These are phyloP conservation scores for Coffea humblotiana DNA, from an alignment of 305 asterid genomes.

Conservation along the genomic window DNA sequence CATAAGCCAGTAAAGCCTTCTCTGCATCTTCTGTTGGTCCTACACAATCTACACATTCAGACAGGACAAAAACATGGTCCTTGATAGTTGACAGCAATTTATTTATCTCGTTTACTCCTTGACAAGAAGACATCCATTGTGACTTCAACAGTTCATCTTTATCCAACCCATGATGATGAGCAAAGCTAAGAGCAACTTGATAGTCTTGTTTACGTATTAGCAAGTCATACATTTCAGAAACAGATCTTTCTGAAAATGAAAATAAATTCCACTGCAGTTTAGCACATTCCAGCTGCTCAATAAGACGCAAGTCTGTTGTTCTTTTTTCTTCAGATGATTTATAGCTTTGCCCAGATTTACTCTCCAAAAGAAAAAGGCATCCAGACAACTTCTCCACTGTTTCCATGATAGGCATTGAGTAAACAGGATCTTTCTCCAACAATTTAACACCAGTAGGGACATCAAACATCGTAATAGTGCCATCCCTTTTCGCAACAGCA, in stretches of 20 bases:
- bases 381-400: conserved; percentile 64
- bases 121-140: conserved; percentile 80
- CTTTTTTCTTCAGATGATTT: conserved; percentile 42
- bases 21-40: conserved; percentile 82
- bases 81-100: conserved; percentile 58
- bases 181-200: conserved; percentile 80
- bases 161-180: conserved; percentile 77
- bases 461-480: conserved; percentile 64
- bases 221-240: conserved; percentile 70
- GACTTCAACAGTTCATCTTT: conserved; percentile 86
- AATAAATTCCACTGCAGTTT: conserved; percentile 68
- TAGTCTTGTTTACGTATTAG: conserved; percentile 59
- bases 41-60: conserved; percentile 72
- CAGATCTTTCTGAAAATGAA: conserved; percentile 65
- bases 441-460: conserved; percentile 41
- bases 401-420: conserved; percentile 71
- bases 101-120: conserved; percentile 73
- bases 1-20: conserved; percentile 69
- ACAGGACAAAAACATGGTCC: conserved; percentile 68
- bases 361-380: conserved; percentile 69
- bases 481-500: conserved; percentile 60
- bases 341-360: conserved; percentile 38
- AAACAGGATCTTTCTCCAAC: conserved; percentile 49
- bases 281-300: conserved; percentile 49
- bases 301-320: conserved; percentile 25